Evolutionary conservation across 2,329 filamentous ascomycete genomes (phyloP).

Genomic region (Trichoderma afroharzianum): DNA sequence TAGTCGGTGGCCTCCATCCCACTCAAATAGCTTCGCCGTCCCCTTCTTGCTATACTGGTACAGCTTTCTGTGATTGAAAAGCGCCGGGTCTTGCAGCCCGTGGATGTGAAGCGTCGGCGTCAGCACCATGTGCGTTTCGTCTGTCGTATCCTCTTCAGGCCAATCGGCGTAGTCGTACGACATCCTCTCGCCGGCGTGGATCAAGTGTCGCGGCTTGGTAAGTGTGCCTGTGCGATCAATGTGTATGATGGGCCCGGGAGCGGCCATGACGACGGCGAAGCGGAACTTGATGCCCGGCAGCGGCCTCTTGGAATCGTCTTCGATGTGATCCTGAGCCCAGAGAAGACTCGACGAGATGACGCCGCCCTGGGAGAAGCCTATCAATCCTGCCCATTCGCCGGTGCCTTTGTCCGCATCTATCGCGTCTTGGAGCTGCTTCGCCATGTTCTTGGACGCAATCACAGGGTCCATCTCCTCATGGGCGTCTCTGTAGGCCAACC

Average conservation of each 20-base stretch:
- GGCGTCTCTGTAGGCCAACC: slow-evolving; percentile 59
- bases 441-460: slow-evolving; percentile 37
- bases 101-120: slow-evolving; percentile 37
- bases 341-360: slow-evolving; percentile 59
- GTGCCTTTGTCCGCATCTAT: slow-evolving; percentile 54
- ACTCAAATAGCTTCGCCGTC: slow-evolving; percentile 59
- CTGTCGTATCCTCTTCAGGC: slow-evolving; percentile 43
- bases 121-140: slow-evolving; percentile 30
- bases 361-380: slow-evolving; percentile 67
- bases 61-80: slow-evolving; percentile 50
- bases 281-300: slow-evolving; percentile 25
- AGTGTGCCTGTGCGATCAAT: slow-evolving; percentile 37
- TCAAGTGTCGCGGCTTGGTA: slow-evolving; percentile 48
- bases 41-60: slow-evolving; percentile 57
- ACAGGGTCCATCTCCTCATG: slow-evolving; percentile 47
- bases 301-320: slow-evolving; percentile 19
- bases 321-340: slow-evolving; percentile 53
- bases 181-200: slow-evolving; percentile 21
- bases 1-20: slow-evolving; percentile 69
- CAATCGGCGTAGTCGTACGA: slow-evolving; percentile 26
- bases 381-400: slow-evolving; percentile 56
- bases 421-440: slow-evolving; percentile 37
- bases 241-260: slow-evolving; percentile 30
- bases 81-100: slow-evolving; percentile 57
- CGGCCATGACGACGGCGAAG: slow-evolving; percentile 37